Percentiles rank a stretch among this genome's conserved stretches.
Conservation (phyloP, 2,329 filamentous ascomycete species). For the Pseudogymnoascus sp. region DNA sequence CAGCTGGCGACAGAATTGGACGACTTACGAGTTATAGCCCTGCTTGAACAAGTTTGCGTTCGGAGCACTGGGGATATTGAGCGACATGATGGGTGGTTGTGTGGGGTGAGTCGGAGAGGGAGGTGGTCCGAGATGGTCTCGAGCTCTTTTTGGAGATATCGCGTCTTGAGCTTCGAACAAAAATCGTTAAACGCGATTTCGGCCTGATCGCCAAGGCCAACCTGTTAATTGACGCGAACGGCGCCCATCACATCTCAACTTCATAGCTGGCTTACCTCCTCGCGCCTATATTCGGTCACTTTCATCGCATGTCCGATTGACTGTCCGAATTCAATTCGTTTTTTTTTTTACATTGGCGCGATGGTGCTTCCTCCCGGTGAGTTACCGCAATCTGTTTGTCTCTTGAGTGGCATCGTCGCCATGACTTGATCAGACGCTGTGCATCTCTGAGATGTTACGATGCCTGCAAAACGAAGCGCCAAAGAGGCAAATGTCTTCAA, state of each 20-base stretch:
- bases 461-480: background rate
- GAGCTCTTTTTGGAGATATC: slow-evolving; percentile 6
- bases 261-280: background rate
- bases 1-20: background rate
- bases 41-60: slow-evolving; percentile 92
- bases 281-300: background rate
- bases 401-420: background rate
- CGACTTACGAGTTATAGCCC: slow-evolving; percentile 62
- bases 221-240: background rate
- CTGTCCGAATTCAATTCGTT: background rate
- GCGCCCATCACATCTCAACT: background rate
- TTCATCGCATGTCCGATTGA: background rate
- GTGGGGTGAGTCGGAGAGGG: background rate
- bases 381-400: background rate
- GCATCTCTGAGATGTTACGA: background rate
- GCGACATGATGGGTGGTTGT: slow-evolving; percentile 60
- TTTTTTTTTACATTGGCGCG: background rate
- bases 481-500: too few relatives aligned
- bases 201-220: slow-evolving; percentile 6
- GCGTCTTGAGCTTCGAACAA: slow-evolving; percentile 7
- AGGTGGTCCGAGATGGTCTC: background rate
- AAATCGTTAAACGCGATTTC: slow-evolving; percentile 8
- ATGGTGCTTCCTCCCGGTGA: background rate
- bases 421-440: background rate
- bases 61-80: slow-evolving; percentile 90